A percentile compares a stretch with the other conserved stretches of the same genome.
These are phyloP conservation scores for Ochetophila trinervis DNA, from an alignment of 306 rosid species.

Conservation along the genomic window DNA sequence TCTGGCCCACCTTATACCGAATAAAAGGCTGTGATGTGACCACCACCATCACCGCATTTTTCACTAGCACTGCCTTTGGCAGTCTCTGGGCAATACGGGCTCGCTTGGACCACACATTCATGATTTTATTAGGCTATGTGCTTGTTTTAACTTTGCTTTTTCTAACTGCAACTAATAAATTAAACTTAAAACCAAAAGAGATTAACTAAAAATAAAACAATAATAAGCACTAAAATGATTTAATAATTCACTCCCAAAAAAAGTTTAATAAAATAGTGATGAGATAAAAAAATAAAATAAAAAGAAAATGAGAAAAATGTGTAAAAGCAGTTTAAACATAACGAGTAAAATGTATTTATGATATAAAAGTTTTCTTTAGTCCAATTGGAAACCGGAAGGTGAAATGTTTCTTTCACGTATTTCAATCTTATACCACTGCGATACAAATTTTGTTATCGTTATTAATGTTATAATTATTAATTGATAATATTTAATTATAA, in stretches of 20 bases:
- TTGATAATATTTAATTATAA: no score
- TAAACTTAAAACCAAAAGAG: no score
- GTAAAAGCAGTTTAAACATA: no score
- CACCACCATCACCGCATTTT: constrained; percentile 17
- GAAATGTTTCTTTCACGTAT: neutral
- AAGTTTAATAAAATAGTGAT: no score
- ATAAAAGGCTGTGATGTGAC: constrained; percentile 8
- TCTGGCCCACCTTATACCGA: neutral
- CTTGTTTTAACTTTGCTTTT: neutral
- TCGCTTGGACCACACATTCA: neutral
- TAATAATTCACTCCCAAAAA: no score
- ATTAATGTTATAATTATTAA: no score
- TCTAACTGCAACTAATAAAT: neutral
- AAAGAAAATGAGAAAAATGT: no score
- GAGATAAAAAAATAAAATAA: no score
- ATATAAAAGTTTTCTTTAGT: neutral
- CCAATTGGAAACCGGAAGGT: neutral
- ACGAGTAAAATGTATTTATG: no score
- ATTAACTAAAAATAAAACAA: no score
- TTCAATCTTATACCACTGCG: neutral
- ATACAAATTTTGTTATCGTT: neutral
- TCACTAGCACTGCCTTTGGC: neutral
- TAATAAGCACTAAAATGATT: no score
- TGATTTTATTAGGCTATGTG: constrained; percentile 2
- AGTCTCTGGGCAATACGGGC: neutral